phyloP scores from a whole-genome alignment of 805 yeast genomes.

The Wickerhamomyces chaumierensis region DNA sequence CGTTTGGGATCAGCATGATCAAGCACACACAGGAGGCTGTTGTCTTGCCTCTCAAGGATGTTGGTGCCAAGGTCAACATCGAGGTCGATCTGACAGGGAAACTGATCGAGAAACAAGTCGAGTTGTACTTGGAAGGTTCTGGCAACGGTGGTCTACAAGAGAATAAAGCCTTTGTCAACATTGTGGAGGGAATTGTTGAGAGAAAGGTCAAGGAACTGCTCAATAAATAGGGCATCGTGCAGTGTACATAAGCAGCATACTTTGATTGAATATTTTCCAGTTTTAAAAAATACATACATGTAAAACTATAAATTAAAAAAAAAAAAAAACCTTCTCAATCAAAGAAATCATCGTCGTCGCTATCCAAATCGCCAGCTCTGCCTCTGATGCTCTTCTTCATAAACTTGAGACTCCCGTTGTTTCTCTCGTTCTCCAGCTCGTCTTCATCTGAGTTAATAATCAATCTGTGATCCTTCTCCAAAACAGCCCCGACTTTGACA shows the following conservation, averaged over 20 bases:
- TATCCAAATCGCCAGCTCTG: conserved; percentile 31
- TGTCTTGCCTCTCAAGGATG: conserved; percentile 49
- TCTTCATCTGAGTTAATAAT: conserved; percentile 48
- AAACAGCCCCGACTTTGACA: conserved; percentile 56
- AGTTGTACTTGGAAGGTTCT: conserved; percentile 43
- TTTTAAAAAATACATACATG: too few relatives aligned
- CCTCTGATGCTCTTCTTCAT: conserved; percentile 44
- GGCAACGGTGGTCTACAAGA: conserved; percentile 33
- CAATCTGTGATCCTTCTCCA: conserved; percentile 57
- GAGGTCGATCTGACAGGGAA: conserved; percentile 96
- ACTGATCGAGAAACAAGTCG: conserved; percentile 78
- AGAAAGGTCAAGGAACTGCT: conserved; percentile 23
- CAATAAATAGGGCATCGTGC: neutral
- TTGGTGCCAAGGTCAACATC: conserved; percentile 66
- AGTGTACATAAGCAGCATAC: neutral
- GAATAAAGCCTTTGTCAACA: conserved; percentile 35
- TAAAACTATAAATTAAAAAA: too few relatives aligned
- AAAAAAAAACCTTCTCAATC: too few relatives aligned
- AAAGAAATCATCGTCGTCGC: conserved; percentile 15
- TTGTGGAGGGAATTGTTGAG: conserved; percentile 39
- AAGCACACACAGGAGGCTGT: conserved; percentile 83
- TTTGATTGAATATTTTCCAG: too few relatives aligned
- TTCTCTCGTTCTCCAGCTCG: conserved; percentile 39
- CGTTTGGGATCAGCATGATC: conserved; percentile 82
- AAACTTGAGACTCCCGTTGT: conserved; percentile 40